These are phyloP conservation scores for Exophiala dermatitidis DNA, from an alignment of 2,329 filamentous ascomycete genomes.

Conservation along the genomic window DNA sequence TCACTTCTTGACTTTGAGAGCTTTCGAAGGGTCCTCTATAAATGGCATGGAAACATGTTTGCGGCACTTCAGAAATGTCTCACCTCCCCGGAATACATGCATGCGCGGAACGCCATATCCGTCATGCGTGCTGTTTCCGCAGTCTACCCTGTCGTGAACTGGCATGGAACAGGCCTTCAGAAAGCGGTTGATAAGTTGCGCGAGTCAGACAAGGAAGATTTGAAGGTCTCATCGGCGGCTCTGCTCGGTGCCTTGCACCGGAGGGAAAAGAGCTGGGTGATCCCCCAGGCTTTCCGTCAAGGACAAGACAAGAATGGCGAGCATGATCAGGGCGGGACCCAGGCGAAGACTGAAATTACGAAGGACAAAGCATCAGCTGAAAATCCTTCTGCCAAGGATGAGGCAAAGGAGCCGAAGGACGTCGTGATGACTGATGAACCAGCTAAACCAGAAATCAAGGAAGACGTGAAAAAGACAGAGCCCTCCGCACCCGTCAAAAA, in stretches of 20 bases:
- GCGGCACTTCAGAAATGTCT: constrained; percentile 75
- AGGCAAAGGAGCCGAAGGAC: constrained; percentile 43
- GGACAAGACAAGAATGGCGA: constrained; percentile 19
- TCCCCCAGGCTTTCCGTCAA: constrained; percentile 41
- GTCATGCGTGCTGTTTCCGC: constrained; percentile 74
- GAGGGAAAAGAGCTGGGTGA: constrained; percentile 44
- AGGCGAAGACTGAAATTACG: constrained; percentile 17
- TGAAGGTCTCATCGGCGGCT: constrained; percentile 45
- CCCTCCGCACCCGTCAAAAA: constrained; percentile 4
- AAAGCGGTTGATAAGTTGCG: constrained; percentile 38
- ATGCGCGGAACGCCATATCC: constrained; percentile 91
- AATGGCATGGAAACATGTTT: constrained; percentile 81
- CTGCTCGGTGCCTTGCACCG: constrained; percentile 43
- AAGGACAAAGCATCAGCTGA: constrained; percentile 26
- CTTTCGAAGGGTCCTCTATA: constrained; percentile 76
- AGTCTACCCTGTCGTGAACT: constrained; percentile 81
- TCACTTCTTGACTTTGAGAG: constrained; percentile 74
- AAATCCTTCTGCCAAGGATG: constrained; percentile 32
- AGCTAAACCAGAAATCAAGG: constrained; percentile 16
- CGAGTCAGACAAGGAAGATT: constrained; percentile 42
- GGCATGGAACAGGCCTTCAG: constrained; percentile 58
- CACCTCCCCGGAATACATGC: constrained; percentile 84
- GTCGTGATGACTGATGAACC: constrained; percentile 37
- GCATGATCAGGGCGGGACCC: constrained; percentile 5
- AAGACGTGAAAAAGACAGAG: constrained; percentile 17